Percentiles rank a stretch among this genome's conserved stretches.
Conservation (phyloP, 306 rosid species). For the Sesbania bispinosa region DNA sequence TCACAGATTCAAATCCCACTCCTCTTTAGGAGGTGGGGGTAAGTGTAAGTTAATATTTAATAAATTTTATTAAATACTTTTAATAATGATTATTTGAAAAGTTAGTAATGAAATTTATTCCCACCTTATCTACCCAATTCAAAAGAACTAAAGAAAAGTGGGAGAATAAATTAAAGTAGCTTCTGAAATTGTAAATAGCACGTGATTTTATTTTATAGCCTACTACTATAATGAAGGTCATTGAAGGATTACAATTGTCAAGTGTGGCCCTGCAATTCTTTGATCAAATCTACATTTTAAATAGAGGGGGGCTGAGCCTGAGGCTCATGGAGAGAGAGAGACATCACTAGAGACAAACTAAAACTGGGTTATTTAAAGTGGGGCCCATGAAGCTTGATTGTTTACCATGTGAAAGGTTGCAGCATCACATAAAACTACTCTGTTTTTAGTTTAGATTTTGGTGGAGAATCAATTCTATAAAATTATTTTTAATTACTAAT, state of each 20-base stretch:
- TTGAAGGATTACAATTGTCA: background rate
- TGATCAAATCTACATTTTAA: background rate
- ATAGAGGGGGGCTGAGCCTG: too few species aligned
- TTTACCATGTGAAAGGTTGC: background rate
- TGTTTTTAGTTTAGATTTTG: too few species aligned
- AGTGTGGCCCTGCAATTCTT: background rate
- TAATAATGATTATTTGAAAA: too few species aligned
- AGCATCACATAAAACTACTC: too few species aligned
- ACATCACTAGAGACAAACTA: too few species aligned
- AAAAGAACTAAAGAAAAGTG: background rate
- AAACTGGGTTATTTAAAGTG: background rate
- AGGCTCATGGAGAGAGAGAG: too few species aligned
- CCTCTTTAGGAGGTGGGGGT: too few species aligned
- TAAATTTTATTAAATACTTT: too few species aligned
- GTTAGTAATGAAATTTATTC: background rate
- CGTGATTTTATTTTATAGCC: background rate
- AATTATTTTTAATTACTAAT: too few species aligned
- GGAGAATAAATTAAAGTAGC: background rate
- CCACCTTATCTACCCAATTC: background rate
- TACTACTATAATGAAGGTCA: background rate
- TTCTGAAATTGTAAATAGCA: constrained; percentile 1
- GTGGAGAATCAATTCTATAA: too few species aligned
- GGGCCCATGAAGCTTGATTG: background rate
- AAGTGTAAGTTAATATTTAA: too few species aligned
- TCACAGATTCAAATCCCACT: too few species aligned